phyloP scores from a whole-genome alignment of 164 flowering plant genomes.

The Vitis rupestris region DNA sequence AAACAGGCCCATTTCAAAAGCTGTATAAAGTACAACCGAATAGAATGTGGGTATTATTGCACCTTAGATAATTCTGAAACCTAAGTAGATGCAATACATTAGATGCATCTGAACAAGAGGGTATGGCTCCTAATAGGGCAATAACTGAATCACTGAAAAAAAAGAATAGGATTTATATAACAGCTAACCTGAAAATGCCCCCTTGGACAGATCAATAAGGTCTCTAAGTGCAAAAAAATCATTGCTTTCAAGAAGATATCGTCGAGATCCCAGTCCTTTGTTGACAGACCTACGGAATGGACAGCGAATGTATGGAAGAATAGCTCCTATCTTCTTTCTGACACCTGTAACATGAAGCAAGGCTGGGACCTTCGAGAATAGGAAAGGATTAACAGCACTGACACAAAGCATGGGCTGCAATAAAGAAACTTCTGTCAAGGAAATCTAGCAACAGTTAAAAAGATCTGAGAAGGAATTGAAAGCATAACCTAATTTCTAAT shows the following conservation, averaged over 20 bases:
- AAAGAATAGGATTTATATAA: neutral
- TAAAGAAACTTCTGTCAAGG: neutral
- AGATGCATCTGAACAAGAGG: too few relatives aligned
- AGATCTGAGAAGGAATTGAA: too few relatives aligned
- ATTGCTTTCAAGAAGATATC: slow-evolving; percentile 87
- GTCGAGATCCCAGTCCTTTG: slow-evolving; percentile 75
- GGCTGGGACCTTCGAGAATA: slow-evolving; percentile 80
- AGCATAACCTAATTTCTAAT: too few relatives aligned
- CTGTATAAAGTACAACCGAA: neutral
- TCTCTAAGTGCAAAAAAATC: slow-evolving; percentile 94
- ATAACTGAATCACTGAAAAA: neutral
- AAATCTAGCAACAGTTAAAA: too few relatives aligned
- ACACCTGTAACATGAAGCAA: slow-evolving; percentile 74
- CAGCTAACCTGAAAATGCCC: slow-evolving; percentile 82
- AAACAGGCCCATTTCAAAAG: neutral
- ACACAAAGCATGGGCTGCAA: slow-evolving; percentile 99
- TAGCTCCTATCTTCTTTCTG: slow-evolving; percentile 68
- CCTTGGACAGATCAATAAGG: slow-evolving; percentile 93
- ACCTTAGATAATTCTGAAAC: too few relatives aligned
- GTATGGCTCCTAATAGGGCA: too few relatives aligned
- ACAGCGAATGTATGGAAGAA: slow-evolving; percentile 85
- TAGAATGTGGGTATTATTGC: too few relatives aligned
- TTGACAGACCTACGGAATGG: slow-evolving; percentile 78
- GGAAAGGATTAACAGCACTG: slow-evolving; percentile 89
- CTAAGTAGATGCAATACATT: too few relatives aligned